A percentile compares a stretch with the other conserved stretches of the same genome.
phyloP scores from a whole-genome alignment of 1,139 yeast species.

The Zhuliangozyma blackwelliae region DNA sequence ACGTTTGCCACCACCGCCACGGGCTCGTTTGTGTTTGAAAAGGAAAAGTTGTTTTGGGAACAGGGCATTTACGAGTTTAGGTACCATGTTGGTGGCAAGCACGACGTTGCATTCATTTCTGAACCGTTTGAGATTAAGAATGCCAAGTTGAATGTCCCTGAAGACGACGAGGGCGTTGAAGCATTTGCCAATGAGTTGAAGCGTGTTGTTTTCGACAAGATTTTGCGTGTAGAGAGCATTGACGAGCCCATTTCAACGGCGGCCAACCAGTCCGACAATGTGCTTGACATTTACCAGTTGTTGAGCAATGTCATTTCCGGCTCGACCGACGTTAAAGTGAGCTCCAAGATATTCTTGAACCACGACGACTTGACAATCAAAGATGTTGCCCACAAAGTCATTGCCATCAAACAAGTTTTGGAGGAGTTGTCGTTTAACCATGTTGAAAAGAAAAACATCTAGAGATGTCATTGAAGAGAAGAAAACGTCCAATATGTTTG shows the following conservation, averaged over 20 bases:
- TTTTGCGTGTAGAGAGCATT: constrained; percentile 22
- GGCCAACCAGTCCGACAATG: constrained; percentile 25
- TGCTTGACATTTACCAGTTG: constrained; percentile 28
- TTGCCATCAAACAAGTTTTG: constrained; percentile 38
- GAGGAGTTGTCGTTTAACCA: constrained; percentile 37
- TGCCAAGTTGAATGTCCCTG: constrained; percentile 38
- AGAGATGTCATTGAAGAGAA: constrained; percentile 10
- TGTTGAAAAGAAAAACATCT: constrained; percentile 12
- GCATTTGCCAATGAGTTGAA: constrained; percentile 33
- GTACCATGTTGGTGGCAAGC: constrained; percentile 67
- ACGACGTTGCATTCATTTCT: constrained; percentile 65
- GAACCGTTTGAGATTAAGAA: constrained; percentile 65
- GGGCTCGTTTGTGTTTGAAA: constrained; percentile 53
- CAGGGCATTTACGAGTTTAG: constrained; percentile 75
- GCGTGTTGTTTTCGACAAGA: constrained; percentile 26
- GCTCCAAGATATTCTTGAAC: constrained; percentile 35
- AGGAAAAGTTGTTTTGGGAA: constrained; percentile 56
- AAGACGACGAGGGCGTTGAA: constrained; percentile 14
- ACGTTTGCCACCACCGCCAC: constrained; percentile 39
- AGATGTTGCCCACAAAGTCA: constrained; percentile 38
- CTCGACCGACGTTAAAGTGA: constrained; percentile 38
- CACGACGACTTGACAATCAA: constrained; percentile 30
- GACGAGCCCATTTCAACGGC: constrained; percentile 24
- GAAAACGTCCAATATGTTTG: no score
- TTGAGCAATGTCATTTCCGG: constrained; percentile 33